Conservation (phyloP, 2,329 filamentous ascomycete genomes). For the Phoma sp. region DNA sequence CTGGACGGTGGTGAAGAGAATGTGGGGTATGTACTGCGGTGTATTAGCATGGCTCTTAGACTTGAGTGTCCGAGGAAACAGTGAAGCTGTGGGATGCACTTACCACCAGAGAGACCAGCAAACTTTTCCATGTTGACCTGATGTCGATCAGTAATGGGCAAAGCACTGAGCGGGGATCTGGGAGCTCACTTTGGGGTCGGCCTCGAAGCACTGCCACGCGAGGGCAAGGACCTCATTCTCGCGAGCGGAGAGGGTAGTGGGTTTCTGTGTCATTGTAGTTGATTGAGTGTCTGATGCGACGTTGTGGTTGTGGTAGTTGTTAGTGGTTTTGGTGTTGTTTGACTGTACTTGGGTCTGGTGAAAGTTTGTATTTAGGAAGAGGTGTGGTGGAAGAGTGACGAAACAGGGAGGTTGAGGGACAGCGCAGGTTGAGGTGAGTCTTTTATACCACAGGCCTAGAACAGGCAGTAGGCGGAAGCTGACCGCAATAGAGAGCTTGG, state of each 20-base stretch:
- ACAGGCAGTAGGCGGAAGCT: neutral
- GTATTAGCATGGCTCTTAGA: neutral
- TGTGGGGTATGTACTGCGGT: neutral
- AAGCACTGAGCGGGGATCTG: no score
- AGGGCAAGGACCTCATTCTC: slow-evolving; percentile 41
- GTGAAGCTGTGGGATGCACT: neutral
- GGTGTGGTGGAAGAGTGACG: neutral
- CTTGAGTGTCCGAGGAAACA: neutral
- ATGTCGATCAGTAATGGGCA: neutral
- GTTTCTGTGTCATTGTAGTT: slow-evolving; percentile 2
- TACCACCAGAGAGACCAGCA: slow-evolving; percentile 17
- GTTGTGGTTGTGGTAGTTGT: neutral
- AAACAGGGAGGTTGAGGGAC: neutral
- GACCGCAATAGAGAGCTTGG: neutral
- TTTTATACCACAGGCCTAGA: neutral
- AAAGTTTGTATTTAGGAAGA: neutral
- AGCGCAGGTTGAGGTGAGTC: neutral
- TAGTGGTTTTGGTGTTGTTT: neutral
- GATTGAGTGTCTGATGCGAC: neutral
- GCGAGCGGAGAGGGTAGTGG: slow-evolving; percentile 25
- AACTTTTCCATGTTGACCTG: slow-evolving; percentile 24
- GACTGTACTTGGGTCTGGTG: no score
- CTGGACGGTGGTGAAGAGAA: no score
- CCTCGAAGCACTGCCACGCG: slow-evolving; percentile 43
- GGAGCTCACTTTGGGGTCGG: slow-evolving; percentile 37